Evolutionary conservation across 768 basidiomycete genomes (phyloP).

Genomic region (Leccinum sublutescens): DNA sequence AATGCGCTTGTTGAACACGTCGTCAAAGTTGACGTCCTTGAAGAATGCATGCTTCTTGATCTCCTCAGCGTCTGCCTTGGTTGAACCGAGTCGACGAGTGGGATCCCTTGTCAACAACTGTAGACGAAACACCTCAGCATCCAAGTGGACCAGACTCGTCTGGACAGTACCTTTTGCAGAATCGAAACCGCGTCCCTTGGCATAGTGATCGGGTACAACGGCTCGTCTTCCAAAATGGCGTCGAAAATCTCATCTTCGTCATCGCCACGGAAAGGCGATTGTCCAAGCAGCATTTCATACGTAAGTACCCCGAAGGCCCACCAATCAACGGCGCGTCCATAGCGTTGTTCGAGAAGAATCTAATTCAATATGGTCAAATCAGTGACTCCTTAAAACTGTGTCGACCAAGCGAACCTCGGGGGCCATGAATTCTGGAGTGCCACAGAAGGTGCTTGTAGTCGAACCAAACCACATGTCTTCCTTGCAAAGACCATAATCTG

Average conservation of each 20-base stretch:
- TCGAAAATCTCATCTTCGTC: constrained; percentile 99
- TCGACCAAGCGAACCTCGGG: constrained; percentile 70
- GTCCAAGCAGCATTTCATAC: constrained; percentile 98
- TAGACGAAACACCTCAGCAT: constrained; percentile 31
- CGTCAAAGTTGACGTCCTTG: constrained; percentile 96
- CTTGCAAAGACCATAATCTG: constrained; percentile 98
- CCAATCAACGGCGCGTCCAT: constrained; percentile 99
- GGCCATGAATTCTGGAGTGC: constrained; percentile 99
- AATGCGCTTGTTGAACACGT: constrained; percentile 95
- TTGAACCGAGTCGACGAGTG: constrained; percentile 83
- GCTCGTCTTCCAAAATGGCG: constrained; percentile 97
- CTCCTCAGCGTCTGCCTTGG: constrained; percentile 91
- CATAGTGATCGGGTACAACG: constrained; percentile 99
- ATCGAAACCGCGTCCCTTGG: constrained; percentile 95
- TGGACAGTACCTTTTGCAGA: constrained; percentile 72
- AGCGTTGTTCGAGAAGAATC: constrained; percentile 99
- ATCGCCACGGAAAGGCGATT: constrained; percentile 98
- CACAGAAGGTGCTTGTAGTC: constrained; percentile 98
- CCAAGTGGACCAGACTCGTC: background rate
- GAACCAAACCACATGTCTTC: constrained; percentile 98
- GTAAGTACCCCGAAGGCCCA: constrained; percentile 99
- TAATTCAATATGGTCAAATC: constrained; percentile 32
- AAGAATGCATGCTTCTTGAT: constrained; percentile 99
- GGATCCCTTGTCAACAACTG: constrained; percentile 94
- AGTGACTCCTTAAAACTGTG: background rate